Conservation (phyloP, 352 stramenopile species). For the Globisporangium paroecandrum region DNA sequence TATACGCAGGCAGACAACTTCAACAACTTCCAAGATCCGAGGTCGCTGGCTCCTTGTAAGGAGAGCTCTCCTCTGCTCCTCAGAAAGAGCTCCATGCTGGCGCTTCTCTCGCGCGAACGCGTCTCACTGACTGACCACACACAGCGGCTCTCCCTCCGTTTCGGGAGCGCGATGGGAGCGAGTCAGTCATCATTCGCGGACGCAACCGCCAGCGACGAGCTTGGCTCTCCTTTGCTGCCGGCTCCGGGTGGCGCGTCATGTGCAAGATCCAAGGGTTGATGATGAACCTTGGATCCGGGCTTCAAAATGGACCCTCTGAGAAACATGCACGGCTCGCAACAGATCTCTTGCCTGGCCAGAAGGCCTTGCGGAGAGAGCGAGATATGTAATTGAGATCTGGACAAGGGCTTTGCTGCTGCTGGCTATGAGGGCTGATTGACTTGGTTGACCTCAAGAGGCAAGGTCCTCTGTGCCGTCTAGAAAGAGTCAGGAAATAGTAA, state of each 20-base stretch:
- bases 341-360: background rate
- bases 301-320: background rate
- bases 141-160: slow-evolving; percentile 3
- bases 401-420: background rate
- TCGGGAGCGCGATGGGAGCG: background rate
- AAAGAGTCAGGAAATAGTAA: background rate
- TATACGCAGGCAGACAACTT: background rate
- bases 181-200: background rate
- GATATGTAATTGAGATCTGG: background rate
- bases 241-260: background rate
- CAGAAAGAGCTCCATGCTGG: background rate
- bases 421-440: background rate
- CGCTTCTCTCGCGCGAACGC: background rate
- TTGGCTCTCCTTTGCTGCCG: background rate
- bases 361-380: background rate
- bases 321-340: background rate
- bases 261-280: background rate
- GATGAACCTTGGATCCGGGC: background rate
- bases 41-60: background rate
- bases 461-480: background rate
- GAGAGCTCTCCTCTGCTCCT: background rate
- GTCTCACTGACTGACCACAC: background rate
- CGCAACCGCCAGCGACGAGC: background rate
- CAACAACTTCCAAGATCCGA: slow-evolving; percentile 1
- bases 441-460: background rate